A percentile compares a stretch with the other conserved stretches of the same genome.
Evolutionary conservation across 768 basidiomycete genomes (phyloP).

Genomic region (Calvatia gigantea): DNA sequence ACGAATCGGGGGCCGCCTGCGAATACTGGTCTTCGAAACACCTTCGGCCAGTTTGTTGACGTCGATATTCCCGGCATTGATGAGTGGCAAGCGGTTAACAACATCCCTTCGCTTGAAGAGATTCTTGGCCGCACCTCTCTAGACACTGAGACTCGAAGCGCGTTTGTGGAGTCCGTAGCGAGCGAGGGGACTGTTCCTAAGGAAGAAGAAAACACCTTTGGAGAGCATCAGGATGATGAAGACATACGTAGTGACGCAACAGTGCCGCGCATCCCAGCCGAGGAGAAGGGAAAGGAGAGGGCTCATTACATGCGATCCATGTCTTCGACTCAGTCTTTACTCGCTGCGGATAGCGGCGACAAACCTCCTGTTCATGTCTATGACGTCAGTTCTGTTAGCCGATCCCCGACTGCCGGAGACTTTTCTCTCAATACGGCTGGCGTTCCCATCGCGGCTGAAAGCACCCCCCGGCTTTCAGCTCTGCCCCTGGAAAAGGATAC

Average conservation of each 20-base stretch:
- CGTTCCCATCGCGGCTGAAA: slow-evolving; percentile 25
- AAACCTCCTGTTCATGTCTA: slow-evolving; percentile 66
- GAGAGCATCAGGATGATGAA: slow-evolving; percentile 46
- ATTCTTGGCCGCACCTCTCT: slow-evolving; percentile 26
- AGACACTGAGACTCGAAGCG: neutral
- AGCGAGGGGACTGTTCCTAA: slow-evolving; percentile 21
- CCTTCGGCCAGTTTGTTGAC: slow-evolving; percentile 48
- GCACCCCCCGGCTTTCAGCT: slow-evolving; percentile 30
- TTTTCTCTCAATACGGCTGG: slow-evolving; percentile 3
- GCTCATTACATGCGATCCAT: slow-evolving; percentile 29
- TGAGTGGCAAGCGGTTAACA: slow-evolving; percentile 62
- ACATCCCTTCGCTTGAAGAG: slow-evolving; percentile 29
- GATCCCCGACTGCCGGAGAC: neutral
- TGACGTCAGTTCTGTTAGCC: slow-evolving; percentile 28
- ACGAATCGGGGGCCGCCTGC: slow-evolving; percentile 29
- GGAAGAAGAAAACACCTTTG: slow-evolving; percentile 57
- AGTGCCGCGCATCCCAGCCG: slow-evolving; percentile 20
- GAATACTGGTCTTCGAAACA: slow-evolving; percentile 45
- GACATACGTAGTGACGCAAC: slow-evolving; percentile 28
- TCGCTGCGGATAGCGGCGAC: slow-evolving; percentile 40
- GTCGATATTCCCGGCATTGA: slow-evolving; percentile 36
- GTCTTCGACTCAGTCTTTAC: slow-evolving; percentile 31
- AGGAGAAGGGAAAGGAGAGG: slow-evolving; percentile 47
- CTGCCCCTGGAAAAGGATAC: slow-evolving; percentile 13
- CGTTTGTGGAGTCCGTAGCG: slow-evolving; percentile 1